Conservation (phyloP, 805 yeast genomes). For the Metschnikowia similis region DNA sequence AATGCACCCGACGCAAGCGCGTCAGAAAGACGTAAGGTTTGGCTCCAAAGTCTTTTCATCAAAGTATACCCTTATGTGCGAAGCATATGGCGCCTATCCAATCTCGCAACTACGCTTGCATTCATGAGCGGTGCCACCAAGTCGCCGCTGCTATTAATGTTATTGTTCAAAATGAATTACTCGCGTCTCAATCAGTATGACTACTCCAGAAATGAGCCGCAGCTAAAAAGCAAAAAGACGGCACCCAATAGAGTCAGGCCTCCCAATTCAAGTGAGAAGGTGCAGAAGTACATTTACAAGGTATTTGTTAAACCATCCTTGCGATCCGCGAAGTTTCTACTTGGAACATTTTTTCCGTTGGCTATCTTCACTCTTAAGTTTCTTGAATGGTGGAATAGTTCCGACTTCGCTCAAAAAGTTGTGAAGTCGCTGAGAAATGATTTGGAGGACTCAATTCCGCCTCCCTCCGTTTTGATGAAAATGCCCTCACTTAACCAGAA, state of each 20-base stretch:
- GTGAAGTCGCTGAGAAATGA: conserved; percentile 44
- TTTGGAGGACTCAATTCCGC: conserved; percentile 47
- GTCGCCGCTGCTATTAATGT: conserved; percentile 60
- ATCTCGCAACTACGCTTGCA: conserved; percentile 55
- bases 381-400: conserved; percentile 89
- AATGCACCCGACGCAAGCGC: conserved; percentile 18
- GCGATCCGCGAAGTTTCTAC: conserved; percentile 26
- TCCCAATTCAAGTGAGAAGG: conserved; percentile 34
- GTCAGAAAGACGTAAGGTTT: conserved; percentile 26
- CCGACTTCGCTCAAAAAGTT: conserved; percentile 62
- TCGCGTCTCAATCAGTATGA: conserved; percentile 56
- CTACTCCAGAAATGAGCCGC: conserved; percentile 37
- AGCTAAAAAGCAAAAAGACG: conserved; percentile 8
- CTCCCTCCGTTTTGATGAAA: conserved; percentile 34
- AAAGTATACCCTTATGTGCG: conserved; percentile 59
- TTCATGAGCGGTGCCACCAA: conserved; percentile 65
- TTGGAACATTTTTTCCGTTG: conserved; percentile 65
- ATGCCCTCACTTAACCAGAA: conserved; percentile 13
- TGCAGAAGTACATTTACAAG: conserved; percentile 21
- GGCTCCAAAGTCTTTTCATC: conserved; percentile 41
- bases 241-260: conserved; percentile 35
- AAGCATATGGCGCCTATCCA: conserved; percentile 41
- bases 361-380: conserved; percentile 80
- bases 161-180: conserved; percentile 57
- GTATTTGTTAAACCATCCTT: conserved; percentile 25